These are phyloP conservation scores for Ophiostoma himal-ulmi DNA, from an alignment of 2,329 filamentous ascomycete genomes.

Conservation along the genomic window DNA sequence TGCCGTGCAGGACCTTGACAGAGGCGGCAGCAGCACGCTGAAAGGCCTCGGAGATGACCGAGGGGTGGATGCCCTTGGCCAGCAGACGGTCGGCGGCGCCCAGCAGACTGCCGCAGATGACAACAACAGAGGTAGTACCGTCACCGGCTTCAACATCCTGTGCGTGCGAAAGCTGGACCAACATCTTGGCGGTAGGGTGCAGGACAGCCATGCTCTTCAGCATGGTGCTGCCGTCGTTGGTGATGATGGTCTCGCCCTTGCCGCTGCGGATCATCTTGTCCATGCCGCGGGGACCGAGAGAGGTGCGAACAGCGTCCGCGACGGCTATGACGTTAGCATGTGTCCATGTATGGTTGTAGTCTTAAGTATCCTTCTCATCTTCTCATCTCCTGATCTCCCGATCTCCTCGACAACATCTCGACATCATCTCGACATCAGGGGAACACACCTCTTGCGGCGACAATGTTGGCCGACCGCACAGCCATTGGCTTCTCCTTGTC, in stretches of 20 bases:
- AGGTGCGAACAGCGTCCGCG: slow-evolving; percentile 94
- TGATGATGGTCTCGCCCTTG: slow-evolving; percentile 97
- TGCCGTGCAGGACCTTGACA: slow-evolving; percentile 84
- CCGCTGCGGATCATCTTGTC: slow-evolving; percentile 99
- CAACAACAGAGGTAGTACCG: slow-evolving; percentile 95
- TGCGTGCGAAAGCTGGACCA: slow-evolving; percentile 92
- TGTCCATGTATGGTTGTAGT: no score
- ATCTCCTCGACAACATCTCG: not conserved
- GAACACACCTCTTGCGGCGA: slow-evolving; percentile 79
- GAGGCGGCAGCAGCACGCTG: slow-evolving; percentile 87
- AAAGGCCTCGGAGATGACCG: slow-evolving; percentile 95
- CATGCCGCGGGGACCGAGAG: slow-evolving; percentile 93
- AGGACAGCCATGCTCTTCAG: slow-evolving; percentile 97
- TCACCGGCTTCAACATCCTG: slow-evolving; percentile 98
- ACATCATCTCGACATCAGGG: not conserved
- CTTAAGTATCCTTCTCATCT: not conserved
- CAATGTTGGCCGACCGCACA: slow-evolving; percentile 92
- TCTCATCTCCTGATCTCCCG: not conserved
- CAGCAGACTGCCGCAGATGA: slow-evolving; percentile 91
- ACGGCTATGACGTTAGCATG: slow-evolving; percentile 57
- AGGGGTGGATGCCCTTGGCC: slow-evolving; percentile 91
- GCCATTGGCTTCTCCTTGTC: slow-evolving; percentile 98
- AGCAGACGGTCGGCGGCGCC: slow-evolving; percentile 89
- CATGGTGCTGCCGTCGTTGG: slow-evolving; percentile 99
- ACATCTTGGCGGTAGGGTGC: slow-evolving; percentile 99